These are phyloP conservation scores for Apiosordaria backusii DNA, from an alignment of 495 filamentous ascomycete genomes.

Conservation along the genomic window DNA sequence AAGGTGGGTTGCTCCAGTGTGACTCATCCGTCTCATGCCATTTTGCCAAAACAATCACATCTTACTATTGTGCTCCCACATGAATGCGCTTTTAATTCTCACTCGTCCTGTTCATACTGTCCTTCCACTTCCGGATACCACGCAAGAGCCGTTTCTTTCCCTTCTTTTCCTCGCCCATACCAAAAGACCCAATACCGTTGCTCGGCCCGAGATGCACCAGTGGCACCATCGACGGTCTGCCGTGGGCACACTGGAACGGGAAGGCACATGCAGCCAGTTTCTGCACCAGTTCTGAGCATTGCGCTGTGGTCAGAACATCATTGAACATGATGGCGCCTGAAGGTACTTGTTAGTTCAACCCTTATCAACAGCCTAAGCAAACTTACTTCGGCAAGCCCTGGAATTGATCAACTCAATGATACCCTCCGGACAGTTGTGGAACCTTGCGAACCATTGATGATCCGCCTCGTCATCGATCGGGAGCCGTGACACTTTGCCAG, in stretches of 20 bases:
- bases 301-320: slow-evolving; percentile 60
- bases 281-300: slow-evolving; percentile 63
- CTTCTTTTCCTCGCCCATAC: neutral
- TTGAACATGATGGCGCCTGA: slow-evolving; percentile 92
- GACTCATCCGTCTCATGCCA: neutral
- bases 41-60: neutral
- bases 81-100: neutral
- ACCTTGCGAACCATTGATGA: slow-evolving; percentile 53
- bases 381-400: slow-evolving; percentile 72
- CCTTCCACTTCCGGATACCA: slow-evolving; percentile 16
- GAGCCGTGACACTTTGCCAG: neutral
- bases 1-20: slow-evolving; percentile 1
- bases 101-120: neutral
- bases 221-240: slow-evolving; percentile 73
- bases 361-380: neutral
- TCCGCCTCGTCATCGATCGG: slow-evolving; percentile 8
- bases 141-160: slow-evolving; percentile 6
- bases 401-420: slow-evolving; percentile 89
- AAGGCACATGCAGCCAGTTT: slow-evolving; percentile 68
- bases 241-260: slow-evolving; percentile 92
- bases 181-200: slow-evolving; percentile 1
- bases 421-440: slow-evolving; percentile 66
- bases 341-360: slow-evolving; percentile 5
- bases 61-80: neutral
- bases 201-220: slow-evolving; percentile 53